A percentile compares a stretch with the other conserved stretches of the same genome.
Conservation (phyloP, 139 green algal species). For the Closterium sp. region DNA sequence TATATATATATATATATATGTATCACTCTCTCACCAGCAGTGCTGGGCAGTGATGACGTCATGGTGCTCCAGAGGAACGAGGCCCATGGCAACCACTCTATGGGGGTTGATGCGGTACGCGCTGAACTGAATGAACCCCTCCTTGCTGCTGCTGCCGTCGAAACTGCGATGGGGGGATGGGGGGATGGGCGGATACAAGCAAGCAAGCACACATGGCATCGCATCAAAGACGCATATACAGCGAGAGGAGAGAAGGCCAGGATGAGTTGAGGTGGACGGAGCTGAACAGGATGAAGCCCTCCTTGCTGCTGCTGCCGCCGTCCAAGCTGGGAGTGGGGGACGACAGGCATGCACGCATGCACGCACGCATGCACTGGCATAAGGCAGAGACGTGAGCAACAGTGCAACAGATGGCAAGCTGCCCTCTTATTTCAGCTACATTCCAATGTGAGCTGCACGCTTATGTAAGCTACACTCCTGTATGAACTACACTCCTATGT, state of each 20-base stretch:
- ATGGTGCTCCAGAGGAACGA: neutral
- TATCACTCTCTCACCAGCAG: neutral
- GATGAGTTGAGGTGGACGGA: neutral
- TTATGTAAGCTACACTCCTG: no score
- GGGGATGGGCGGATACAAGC: neutral
- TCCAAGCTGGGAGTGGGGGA: neutral
- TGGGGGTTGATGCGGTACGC: neutral
- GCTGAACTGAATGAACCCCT: slow-evolving; percentile 28
- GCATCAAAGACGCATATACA: neutral
- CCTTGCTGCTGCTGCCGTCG: neutral
- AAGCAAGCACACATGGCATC: neutral
- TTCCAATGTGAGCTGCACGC: no score
- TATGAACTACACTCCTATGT: no score
- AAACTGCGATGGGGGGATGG: neutral
- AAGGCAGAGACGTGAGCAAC: no score
- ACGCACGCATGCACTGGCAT: neutral
- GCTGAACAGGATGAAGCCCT: slow-evolving; percentile 20
- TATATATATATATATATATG: no score
- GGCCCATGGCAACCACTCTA: neutral
- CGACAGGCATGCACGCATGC: neutral
- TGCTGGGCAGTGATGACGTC: neutral
- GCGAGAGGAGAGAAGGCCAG: neutral
- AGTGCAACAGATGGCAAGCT: no score
- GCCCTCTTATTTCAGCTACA: no score
- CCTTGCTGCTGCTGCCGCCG: neutral